Evolutionary conservation across 2,329 filamentous ascomycete species (phyloP).

Genomic region (Fusarium subglutinans): DNA sequence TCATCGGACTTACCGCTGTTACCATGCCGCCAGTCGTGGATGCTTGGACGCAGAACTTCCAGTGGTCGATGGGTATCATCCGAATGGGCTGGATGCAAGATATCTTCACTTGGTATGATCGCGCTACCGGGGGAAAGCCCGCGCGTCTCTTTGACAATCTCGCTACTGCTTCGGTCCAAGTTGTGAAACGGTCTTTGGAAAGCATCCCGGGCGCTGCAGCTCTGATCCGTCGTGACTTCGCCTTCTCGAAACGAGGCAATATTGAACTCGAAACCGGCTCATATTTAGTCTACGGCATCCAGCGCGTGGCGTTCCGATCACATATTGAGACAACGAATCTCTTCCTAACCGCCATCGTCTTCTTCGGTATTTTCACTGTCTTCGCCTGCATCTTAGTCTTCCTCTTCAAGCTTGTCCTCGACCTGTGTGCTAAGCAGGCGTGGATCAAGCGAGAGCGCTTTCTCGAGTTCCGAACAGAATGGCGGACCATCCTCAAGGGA

Average conservation of each 20-base stretch:
- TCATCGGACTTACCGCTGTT: slow-evolving; percentile 85
- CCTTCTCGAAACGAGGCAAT: slow-evolving; percentile 64
- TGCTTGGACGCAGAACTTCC: slow-evolving; percentile 96
- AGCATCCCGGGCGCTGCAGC: slow-evolving; percentile 50
- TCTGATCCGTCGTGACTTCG: slow-evolving; percentile 63
- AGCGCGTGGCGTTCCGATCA: slow-evolving; percentile 88
- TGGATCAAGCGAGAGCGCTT: slow-evolving; percentile 88
- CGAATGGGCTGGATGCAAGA: slow-evolving; percentile 82
- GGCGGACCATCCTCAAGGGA: slow-evolving; percentile 90
- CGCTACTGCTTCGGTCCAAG: slow-evolving; percentile 79
- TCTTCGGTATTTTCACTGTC: slow-evolving; percentile 85
- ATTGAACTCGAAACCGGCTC: slow-evolving; percentile 63
- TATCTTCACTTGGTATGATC: slow-evolving; percentile 95
- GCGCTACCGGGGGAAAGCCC: slow-evolving; percentile 87
- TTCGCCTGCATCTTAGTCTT: slow-evolving; percentile 77
- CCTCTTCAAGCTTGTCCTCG: slow-evolving; percentile 82
- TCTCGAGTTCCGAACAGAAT: slow-evolving; percentile 91
- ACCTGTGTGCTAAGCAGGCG: slow-evolving; percentile 75
- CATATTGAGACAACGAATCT: slow-evolving; percentile 89
- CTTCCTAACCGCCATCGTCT: slow-evolving; percentile 89
- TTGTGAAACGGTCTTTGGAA: slow-evolving; percentile 70
- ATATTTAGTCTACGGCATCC: slow-evolving; percentile 79
- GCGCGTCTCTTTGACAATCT: slow-evolving; percentile 80
- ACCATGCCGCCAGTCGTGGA: slow-evolving; percentile 86
- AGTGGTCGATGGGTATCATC: slow-evolving; percentile 98